Percentiles rank a stretch among this genome's conserved stretches.
Evolutionary conservation across 2,329 filamentous ascomycete genomes (phyloP).

Genomic region (Zymoseptoria brevis): DNA sequence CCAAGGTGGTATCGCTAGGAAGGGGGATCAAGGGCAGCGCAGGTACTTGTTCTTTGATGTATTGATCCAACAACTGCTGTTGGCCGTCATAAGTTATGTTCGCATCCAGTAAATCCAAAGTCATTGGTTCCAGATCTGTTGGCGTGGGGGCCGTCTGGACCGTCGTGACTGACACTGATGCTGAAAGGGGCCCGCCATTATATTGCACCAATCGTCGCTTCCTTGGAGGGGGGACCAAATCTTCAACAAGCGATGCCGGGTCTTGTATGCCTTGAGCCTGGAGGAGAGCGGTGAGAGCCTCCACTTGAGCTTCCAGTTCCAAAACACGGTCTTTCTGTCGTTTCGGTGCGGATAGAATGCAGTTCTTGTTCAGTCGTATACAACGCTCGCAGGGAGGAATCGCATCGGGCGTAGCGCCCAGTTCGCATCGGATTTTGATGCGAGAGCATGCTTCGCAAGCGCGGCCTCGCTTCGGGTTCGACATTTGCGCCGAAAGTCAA

Average conservation of each 20-base stretch:
- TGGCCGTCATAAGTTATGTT: conserved; percentile 9
- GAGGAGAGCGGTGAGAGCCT: conserved; percentile 21
- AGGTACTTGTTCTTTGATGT: conserved; percentile 14
- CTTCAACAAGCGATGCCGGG: background rate
- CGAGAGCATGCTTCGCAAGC: conserved; percentile 13
- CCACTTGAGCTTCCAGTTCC: conserved; percentile 26
- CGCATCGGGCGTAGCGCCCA: conserved; percentile 11
- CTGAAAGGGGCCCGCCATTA: background rate
- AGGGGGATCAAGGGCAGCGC: conserved; percentile 17
- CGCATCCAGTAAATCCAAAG: conserved; percentile 17
- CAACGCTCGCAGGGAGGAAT: conserved; percentile 25
- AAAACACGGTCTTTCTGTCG: conserved; percentile 19
- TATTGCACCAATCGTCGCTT: conserved; percentile 13
- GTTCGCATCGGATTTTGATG: conserved; percentile 24
- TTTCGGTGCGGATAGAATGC: conserved; percentile 19
- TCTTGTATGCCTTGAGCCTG: conserved; percentile 19
- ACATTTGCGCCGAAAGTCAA: background rate
- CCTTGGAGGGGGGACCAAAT: background rate
- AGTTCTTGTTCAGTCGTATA: conserved; percentile 21
- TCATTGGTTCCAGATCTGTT: conserved; percentile 2
- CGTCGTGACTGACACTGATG: background rate
- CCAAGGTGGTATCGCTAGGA: conserved; percentile 6
- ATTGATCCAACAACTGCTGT: conserved; percentile 13
- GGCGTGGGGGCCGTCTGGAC: background rate
- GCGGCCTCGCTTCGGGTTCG: conserved; percentile 10